Conservation (phyloP, 495 filamentous ascomycete species). For the Hypoxylon perforatum region DNA sequence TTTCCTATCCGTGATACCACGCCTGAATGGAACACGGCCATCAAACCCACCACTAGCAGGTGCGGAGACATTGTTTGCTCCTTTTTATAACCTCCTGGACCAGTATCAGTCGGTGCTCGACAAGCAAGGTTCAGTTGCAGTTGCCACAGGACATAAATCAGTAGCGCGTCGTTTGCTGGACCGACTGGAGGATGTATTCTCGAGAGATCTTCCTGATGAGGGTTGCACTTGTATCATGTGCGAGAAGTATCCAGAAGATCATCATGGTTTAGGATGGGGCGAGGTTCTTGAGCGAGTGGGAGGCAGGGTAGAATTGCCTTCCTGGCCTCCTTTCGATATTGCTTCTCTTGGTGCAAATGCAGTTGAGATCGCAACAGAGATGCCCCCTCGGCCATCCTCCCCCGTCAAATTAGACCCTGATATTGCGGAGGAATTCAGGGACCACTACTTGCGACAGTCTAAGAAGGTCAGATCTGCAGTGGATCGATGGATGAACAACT, state of each 20-base stretch:
- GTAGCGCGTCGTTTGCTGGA: constrained; percentile 94
- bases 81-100: constrained; percentile 82
- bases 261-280: constrained; percentile 89
- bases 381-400: constrained; percentile 59
- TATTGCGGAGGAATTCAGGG: constrained; percentile 88
- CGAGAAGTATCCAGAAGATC: constrained; percentile 64
- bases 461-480: constrained; percentile 86
- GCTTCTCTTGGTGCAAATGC: constrained; percentile 68
- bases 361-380: constrained; percentile 56
- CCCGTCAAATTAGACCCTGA: constrained; percentile 92
- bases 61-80: constrained; percentile 77
- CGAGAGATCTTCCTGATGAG: constrained; percentile 85
- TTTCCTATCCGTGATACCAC: constrained; percentile 67
- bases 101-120: constrained; percentile 84
- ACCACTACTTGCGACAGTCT: constrained; percentile 87
- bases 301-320: constrained; percentile 83
- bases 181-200: constrained; percentile 91
- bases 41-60: constrained; percentile 65
- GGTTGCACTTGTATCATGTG: constrained; percentile 85
- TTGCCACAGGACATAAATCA: constrained; percentile 94
- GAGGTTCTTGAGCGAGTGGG: constrained; percentile 94
- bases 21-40: constrained; percentile 59
- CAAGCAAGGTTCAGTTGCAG: constrained; percentile 88
- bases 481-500: constrained; percentile 84
- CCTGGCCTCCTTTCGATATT: constrained; percentile 88